Evolutionary conservation across 331 rosid genomes (phyloP).

Genomic region (Quercus tomentella): DNA sequence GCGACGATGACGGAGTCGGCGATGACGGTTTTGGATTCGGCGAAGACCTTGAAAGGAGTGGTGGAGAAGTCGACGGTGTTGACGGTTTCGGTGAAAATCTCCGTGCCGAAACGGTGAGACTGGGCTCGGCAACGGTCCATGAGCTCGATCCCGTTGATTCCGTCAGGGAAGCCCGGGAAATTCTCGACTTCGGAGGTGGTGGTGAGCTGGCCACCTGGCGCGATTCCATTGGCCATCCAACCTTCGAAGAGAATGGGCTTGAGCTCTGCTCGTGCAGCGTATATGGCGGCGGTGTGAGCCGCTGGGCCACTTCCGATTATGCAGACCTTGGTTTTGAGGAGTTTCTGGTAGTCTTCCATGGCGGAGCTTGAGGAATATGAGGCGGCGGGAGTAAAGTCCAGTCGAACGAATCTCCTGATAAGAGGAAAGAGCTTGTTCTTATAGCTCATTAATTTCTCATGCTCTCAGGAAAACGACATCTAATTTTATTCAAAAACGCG

Average conservation of each 20-base stretch:
- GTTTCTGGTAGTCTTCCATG: conserved; percentile 33
- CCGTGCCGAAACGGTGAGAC: conserved; percentile 72
- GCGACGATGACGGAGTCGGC: conserved; percentile 72
- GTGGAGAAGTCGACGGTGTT: conserved; percentile 60
- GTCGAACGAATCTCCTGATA: too few relatives aligned
- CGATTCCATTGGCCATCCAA: conserved; percentile 91
- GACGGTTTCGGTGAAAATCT: conserved; percentile 72
- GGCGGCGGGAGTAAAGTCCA: not conserved
- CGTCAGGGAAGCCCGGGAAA: conserved; percentile 84
- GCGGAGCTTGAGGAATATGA: conserved; percentile 18
- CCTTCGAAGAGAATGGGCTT: conserved; percentile 88
- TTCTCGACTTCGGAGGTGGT: conserved; percentile 91
- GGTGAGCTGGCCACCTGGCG: conserved; percentile 94
- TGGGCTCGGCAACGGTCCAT: conserved; percentile 69
- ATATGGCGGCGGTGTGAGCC: conserved; percentile 85
- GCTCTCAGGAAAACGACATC: too few relatives aligned
- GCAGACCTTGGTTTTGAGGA: conserved; percentile 63
- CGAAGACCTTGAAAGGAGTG: conserved; percentile 54
- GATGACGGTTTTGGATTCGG: conserved; percentile 50
- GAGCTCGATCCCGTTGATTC: conserved; percentile 68
- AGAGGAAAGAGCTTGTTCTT: too few relatives aligned
- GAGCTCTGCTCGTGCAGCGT: conserved; percentile 88
- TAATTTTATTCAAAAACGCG: too few relatives aligned
- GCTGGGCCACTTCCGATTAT: conserved; percentile 92
- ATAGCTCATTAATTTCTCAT: too few relatives aligned